phyloP scores from a whole-genome alignment of 805 yeast genomes.

The Kodamaea jinghongensis region DNA sequence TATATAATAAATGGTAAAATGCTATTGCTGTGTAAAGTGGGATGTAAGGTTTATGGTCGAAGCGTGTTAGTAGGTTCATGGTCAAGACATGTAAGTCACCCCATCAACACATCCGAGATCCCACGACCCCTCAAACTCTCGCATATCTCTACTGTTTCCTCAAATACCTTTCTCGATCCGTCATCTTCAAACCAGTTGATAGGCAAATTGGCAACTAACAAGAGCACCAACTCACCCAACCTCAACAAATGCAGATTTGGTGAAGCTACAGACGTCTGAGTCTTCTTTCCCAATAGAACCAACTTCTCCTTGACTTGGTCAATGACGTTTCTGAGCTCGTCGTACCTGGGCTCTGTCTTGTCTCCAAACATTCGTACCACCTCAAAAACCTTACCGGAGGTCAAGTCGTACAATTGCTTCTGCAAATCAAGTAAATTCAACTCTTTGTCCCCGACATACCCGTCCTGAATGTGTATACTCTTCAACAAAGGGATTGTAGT shows the following conservation, averaged over 20 bases:
- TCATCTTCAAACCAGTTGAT: conserved; percentile 37
- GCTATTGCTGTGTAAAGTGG: too few relatives aligned
- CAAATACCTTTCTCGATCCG: conserved; percentile 23
- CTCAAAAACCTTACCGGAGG: conserved; percentile 3
- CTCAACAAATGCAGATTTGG: conserved; percentile 6
- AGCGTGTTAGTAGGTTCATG: too few relatives aligned
- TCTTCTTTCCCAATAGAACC: not conserved
- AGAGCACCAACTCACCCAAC: conserved; percentile 30
- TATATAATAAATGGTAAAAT: conserved; percentile 1
- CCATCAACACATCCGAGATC: not conserved
- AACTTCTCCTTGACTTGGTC: conserved; percentile 1
- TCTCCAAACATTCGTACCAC: not conserved
- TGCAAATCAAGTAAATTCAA: not conserved
- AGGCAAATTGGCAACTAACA: conserved; percentile 32
- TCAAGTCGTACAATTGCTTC: conserved; percentile 5
- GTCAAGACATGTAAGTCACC: too few relatives aligned
- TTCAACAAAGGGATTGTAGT: conserved; percentile 7
- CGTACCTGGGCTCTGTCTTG: not conserved
- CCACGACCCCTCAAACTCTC: conserved; percentile 1
- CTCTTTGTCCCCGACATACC: conserved; percentile 1
- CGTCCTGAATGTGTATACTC: conserved; percentile 6
- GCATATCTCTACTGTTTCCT: conserved; percentile 6
- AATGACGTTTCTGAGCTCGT: not conserved
- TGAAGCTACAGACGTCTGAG: too few relatives aligned
- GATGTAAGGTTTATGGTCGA: too few relatives aligned